Evolutionary conservation across 176 grass and related monocot genomes (phyloP), one percentile per base, ranked within the genome.

Genomic region (Rhynchospora pubera): DNA sequence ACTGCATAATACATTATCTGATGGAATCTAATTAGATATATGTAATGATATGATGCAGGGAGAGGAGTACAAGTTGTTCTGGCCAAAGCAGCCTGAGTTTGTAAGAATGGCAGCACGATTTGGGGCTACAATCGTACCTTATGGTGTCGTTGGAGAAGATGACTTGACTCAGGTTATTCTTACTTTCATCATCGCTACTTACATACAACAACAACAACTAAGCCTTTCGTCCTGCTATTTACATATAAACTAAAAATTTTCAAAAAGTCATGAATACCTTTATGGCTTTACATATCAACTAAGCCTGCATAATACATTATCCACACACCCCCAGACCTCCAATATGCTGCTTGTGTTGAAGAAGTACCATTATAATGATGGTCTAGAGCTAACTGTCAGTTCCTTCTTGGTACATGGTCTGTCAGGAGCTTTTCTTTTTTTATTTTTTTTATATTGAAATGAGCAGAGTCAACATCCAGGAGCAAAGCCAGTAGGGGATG

Each of bases 21-120:
- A 48, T 46, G n/a, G 3, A 72, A 48, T 8, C 44, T 47, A 48
- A 72, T 48, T 65, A 82, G 2, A 48, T 76, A 43, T 1, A 15
- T 58, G n/a, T 84, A 28, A 70, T 64, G 4, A 85, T 74, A 56
- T 12, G 10, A 63, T 18, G 56, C 89, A 98, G 96, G 89, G 90
- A 48, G 96, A 98, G 91, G 89, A 88, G 89, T 89, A 94, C 79
- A 87, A 93, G 76, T 78, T 98, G 62, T 93, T 98, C 90, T 94
- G 96, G 92, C 96, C 96, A 53, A 85, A 94, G 2, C 90, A 88
- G 82, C 92, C 92, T 72, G 96, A 98, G 89, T 98, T 98, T 84
- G 96, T 98, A 71, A 89, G 96, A 82, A 98, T 98, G 96, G 96
- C 96, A 12, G 90, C 90, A 53, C 79, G 89, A 13, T 94, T 98